Base-by-base conservation (phyloP, 139 green algal genomes). In the Eudorina sp. region DNA sequence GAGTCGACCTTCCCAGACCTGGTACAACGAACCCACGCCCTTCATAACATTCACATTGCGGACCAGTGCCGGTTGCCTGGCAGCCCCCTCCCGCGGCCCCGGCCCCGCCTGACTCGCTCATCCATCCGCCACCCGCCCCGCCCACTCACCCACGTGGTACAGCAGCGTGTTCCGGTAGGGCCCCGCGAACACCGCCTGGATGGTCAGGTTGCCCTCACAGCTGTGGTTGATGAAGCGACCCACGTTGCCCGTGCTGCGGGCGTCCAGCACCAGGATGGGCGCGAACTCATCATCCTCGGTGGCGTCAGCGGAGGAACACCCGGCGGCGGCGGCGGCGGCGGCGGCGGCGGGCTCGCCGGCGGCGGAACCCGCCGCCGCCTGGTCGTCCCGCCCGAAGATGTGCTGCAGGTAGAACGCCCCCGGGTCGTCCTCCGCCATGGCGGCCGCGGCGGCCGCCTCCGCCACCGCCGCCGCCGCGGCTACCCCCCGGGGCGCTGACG, bases 191-290 rank as follows among this genome's bases (percentile, higher is more conserved):
- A 96, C 94, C 13, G 79, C 48, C 84, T 95, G 92, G 68, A 79
- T 69, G 64, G 93, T 62, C 48, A 97, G 70, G 88, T 96, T 97
- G 82, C 89, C 89, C 0, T 64, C 46, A 88, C 94, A 96, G 70
- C 53, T 90, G 90, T 97, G 95, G 90, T 97, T 97, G 87, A 97
- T 92, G 89, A 97, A 97, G 43, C 95, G 91, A 0, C 80, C 91
- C 55, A 97, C 89, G 89, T 97, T 97, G 84, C 95, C 80, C 0
- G 29, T 77, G 31, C 29, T 38, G 41, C 60, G 60, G 3, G 85
- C 92, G 38, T 94, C 90, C 1, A 94, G 53, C 21, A 95, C 82
- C 21, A 93, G 76, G 25, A 92, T 69, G 21, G 89, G 60, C 21
- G 43, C 55, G 55, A 84, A 70, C 36, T 92, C 79, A 0, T 48